Evolutionary conservation across 2,329 filamentous ascomycete species (phyloP), one percentile per base, ranked within the genome.

Genomic region (Monascus ruber): DNA sequence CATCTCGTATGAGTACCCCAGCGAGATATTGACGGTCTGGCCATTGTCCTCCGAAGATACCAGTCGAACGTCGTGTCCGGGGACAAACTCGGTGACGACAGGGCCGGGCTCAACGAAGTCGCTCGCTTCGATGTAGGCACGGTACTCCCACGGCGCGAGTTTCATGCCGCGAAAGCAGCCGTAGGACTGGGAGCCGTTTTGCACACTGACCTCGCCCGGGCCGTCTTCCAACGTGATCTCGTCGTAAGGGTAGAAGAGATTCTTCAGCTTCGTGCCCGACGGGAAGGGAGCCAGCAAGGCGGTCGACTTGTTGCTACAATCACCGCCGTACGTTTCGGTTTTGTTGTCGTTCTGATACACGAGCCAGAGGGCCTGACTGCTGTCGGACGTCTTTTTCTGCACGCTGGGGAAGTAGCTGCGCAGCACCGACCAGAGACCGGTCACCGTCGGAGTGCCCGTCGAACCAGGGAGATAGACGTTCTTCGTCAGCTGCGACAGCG

Each of bases 161-260:
- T 66, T 70, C 33, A 81, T 53, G 25, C 54, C 65, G 26, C 63
- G 56, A 3, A 79, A 48, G 47, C 78, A 81, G 2, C 78, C 79
- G 42, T 74, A 76, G 35, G 52, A 60, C 3, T 66, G 55, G 0
- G 53, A 60, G 1, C 69, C 69, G 2, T 17, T 17, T 17, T 17
- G 17, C 17, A 17, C 17, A 17, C 17, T 17, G 17, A 17, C 17
- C 17, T 17, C 17, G 17, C 17, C 17, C 17, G 63, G 54, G 1
- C 73, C 71, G 1, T 56, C 52, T 36, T 64, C 63, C n/a, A 81
- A 59, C 0, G 58, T 68, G 41, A 71, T 61, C 44, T 75, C 68
- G 24, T 77, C 74, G 47, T 74, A 77, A 0, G 77, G 76, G 49
- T 73, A 74, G 53, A 82, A 78, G 8, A 82, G 52, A 48, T 79